These are phyloP conservation scores for Panicum miliaceum DNA, from an alignment of 176 grass and related monocot genomes.

Conservation along the genomic window DNA sequence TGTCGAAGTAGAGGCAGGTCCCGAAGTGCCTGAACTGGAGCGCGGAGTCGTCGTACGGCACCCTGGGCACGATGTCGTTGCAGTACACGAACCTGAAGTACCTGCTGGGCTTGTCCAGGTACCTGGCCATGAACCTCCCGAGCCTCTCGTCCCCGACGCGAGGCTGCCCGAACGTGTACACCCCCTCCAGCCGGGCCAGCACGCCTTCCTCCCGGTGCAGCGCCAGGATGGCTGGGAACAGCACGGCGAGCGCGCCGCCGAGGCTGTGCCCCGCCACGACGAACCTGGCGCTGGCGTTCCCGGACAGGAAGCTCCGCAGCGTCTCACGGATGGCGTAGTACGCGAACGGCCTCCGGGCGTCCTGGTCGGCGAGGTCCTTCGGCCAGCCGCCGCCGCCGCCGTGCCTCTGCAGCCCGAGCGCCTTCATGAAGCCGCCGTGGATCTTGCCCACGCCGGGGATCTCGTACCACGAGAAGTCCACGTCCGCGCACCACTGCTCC, in stretches of 20 bases:
- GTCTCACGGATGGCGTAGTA: conserved; percentile 73
- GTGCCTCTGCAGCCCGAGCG: conserved; percentile 58
- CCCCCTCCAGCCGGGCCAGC: conserved; percentile 51
- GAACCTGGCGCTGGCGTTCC: conserved; percentile 49
- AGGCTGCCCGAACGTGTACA: conserved; percentile 89
- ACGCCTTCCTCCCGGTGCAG: conserved; percentile 51
- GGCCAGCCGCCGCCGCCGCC: conserved; percentile 53
- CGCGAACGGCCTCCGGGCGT: conserved; percentile 33
- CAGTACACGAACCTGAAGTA: conserved; percentile 82
- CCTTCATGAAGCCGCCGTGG: conserved; percentile 79
- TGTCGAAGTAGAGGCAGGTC: conserved; percentile 73
- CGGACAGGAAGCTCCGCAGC: conserved; percentile 41
- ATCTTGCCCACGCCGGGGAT: conserved; percentile 55
- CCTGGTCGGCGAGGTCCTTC: background rate
- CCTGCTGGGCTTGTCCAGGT: conserved; percentile 41
- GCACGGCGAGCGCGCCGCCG: conserved; percentile 74
- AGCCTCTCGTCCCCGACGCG: conserved; percentile 63
- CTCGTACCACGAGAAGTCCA: conserved; percentile 81
- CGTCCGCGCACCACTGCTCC: conserved; percentile 72
- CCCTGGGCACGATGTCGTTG: conserved; percentile 77
- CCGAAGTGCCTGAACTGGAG: conserved; percentile 80
- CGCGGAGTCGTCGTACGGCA: conserved; percentile 68
- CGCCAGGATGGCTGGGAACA: conserved; percentile 70
- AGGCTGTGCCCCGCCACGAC: conserved; percentile 81
- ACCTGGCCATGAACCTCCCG: conserved; percentile 46